Base-by-base conservation (phyloP, 306 rosid genomes). In the Gastrolobium bilobum region DNA sequence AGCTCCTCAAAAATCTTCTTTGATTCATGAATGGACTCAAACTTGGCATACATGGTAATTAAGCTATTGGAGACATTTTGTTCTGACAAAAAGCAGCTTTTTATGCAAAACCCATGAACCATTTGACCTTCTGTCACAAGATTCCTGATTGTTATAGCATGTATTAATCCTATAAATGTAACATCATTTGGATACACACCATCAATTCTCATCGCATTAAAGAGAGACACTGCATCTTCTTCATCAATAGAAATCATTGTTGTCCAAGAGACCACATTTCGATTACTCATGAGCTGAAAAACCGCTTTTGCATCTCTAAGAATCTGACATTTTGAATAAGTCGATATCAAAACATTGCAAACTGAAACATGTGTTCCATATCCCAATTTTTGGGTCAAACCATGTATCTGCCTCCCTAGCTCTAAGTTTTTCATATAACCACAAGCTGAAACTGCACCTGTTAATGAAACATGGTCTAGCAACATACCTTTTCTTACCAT, bases 251-350 rank as follows among this genome's bases (percentile, higher is more conserved):
- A 94, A 85, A 94, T 87, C 89, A 90, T 82, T 11, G 93, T 92
- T 2, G 98, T 92, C 97, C 97, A 92, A 10, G 98, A 90, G 61
- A 92, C 89, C 33, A 94, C 98, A 80, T 94, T 94, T 47, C 91
- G 84, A 43, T 43, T 75, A 39, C 68, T 77, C 88, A 88, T 88
- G 80, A 8, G 26, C 68, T 40, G 68, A 82, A 94, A 92, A 37
- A 87, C 94, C 33, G 75, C 20, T 79, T 82, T 84, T 37, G 97
- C 91, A 83, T 92, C 97, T 80, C 78, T 82, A 37, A 44, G 54
- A 52, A 69, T 83, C 72, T 85, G 91, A 79, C 93, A 89, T 74
- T 94, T 92, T 0, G 84, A 81, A 89, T 94, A 90, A 5, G 87
- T 88, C 0, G 97, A 94, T 75, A 90, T 92, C 93, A 94, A 86